phyloP scores from a whole-genome alignment of 2,329 filamentous ascomycete species.

The Colletotrichum spaethianum region DNA sequence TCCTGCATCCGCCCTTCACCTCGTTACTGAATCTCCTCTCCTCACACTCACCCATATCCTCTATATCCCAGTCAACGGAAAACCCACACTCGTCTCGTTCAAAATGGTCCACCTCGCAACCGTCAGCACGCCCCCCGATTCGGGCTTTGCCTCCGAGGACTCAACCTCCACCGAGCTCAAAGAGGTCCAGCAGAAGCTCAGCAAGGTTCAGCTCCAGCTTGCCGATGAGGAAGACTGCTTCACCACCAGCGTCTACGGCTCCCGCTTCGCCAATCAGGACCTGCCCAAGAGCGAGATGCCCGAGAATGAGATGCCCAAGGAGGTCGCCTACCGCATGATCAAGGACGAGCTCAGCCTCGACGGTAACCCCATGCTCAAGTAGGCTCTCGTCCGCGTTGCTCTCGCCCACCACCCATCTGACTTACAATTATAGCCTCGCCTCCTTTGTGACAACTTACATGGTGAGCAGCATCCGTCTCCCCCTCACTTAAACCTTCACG shows the following conservation, averaged over 20 bases:
- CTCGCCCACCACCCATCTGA: neutral
- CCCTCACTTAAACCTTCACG: neutral
- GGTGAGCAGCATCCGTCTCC: slow-evolving; percentile 63
- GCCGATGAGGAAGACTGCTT: slow-evolving; percentile 70
- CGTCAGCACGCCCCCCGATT: slow-evolving; percentile 34
- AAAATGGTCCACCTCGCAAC: slow-evolving; percentile 40
- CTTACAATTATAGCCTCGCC: slow-evolving; percentile 73
- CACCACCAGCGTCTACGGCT: slow-evolving; percentile 89
- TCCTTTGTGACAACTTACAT: slow-evolving; percentile 98
- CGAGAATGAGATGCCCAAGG: slow-evolving; percentile 88
- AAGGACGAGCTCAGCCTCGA: slow-evolving; percentile 94
- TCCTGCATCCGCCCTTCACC: neutral
- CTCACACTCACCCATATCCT: neutral
- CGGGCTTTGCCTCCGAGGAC: slow-evolving; percentile 28
- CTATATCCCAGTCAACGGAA: neutral
- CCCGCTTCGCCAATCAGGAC: slow-evolving; percentile 84
- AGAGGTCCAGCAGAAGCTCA: slow-evolving; percentile 32
- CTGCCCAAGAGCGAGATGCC: slow-evolving; percentile 90
- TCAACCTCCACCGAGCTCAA: slow-evolving; percentile 18
- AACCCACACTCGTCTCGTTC: neutral
- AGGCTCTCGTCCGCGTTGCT: slow-evolving; percentile 45
- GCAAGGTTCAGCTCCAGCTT: slow-evolving; percentile 54
- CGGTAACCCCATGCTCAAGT: slow-evolving; percentile 91
- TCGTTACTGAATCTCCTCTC: neutral
- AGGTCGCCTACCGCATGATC: slow-evolving; percentile 97